These are phyloP conservation scores for Aspergillus sp. DNA, from an alignment of 2,329 filamentous ascomycete species.

Conservation along the genomic window DNA sequence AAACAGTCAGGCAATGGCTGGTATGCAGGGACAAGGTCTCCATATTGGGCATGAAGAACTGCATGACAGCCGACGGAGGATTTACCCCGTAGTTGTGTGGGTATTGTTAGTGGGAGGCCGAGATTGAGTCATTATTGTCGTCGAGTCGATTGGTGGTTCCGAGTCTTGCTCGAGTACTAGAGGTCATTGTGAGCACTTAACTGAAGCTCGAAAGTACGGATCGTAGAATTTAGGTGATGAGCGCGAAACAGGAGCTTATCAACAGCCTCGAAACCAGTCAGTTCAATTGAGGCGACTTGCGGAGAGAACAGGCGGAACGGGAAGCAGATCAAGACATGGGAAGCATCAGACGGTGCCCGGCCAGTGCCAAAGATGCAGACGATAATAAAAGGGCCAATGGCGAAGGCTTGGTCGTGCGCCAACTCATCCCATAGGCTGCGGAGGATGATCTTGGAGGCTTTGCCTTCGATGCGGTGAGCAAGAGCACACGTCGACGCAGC, in stretches of 20 bases:
- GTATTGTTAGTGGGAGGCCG: neutral
- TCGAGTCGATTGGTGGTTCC: neutral
- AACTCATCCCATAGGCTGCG: conserved; percentile 20
- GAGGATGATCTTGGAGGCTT: conserved; percentile 6
- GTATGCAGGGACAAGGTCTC: conserved; percentile 2
- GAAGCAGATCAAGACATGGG: neutral
- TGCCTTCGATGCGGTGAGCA: conserved; percentile 33
- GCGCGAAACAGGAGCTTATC: neutral
- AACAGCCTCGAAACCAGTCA: neutral
- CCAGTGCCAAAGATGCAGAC: conserved; percentile 7
- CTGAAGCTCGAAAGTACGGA: neutral
- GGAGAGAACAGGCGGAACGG: neutral
- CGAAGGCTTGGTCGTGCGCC: conserved; percentile 1
- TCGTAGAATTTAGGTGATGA: neutral
- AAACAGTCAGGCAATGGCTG: neutral
- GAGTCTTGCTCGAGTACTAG: neutral
- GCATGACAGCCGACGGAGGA: neutral
- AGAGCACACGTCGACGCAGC: conserved; percentile 11
- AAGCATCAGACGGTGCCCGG: conserved; percentile 4
- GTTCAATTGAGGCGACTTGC: neutral
- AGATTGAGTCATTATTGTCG: conserved; percentile 5
- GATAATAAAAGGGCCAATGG: conserved; percentile 11
- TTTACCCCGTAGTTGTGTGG: conserved; percentile 5
- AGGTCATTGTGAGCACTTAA: neutral
- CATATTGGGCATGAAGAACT: conserved; percentile 16